Evolutionary conservation across 2,329 filamentous ascomycete species (phyloP), one percentile per base, ranked within the genome.

Genomic region (Neocatenulostroma microsporum): DNA sequence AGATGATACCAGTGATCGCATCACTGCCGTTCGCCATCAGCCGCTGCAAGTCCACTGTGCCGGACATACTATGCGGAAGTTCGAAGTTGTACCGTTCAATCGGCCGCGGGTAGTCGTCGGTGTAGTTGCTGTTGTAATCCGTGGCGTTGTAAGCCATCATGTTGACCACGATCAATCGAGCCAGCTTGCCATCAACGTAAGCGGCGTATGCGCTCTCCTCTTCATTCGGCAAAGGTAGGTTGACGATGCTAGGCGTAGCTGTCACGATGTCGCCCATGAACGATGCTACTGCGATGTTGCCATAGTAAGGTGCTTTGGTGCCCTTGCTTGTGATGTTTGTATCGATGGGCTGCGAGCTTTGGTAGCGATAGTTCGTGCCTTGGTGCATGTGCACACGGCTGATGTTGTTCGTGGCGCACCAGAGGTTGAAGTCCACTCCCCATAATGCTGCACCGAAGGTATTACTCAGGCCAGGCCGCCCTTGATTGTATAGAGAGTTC

Each of bases 371-470:
- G 52, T 78, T 68, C 11, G 73, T 77, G 11, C 76, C 77, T 62
- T 73, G 70, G 56, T 82, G 78, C 72, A 80, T 75, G 51, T 80
- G 74, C 2, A 75, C 66, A 13, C 76, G 68, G 28, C 61, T 60
- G 56, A 80, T 72, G 12, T 70, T 71, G 2, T 67, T 66, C 0
- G 69, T 62, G 2, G 76, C 77, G 35, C 66, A 67, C 50, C 70
- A 74, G 5, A 80, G 62, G 45, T 72, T 72, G 60, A 78, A 80
- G 55, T 81, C 76, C 11, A 80, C 50, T 15, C 66, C 73, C 77
- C 76, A 81, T 14, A 81, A 70, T 8, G 76, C 75, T 9, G 76
- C 77, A 23, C 77, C 78, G 53, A 81, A 82, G 0, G 73, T 66
- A 59, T 81, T 77, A 25, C 74, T 78, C 14, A 81, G 61, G 0